Evolutionary conservation across 306 rosid genomes (phyloP).

Genomic region (Adenanthera pavonina): DNA sequence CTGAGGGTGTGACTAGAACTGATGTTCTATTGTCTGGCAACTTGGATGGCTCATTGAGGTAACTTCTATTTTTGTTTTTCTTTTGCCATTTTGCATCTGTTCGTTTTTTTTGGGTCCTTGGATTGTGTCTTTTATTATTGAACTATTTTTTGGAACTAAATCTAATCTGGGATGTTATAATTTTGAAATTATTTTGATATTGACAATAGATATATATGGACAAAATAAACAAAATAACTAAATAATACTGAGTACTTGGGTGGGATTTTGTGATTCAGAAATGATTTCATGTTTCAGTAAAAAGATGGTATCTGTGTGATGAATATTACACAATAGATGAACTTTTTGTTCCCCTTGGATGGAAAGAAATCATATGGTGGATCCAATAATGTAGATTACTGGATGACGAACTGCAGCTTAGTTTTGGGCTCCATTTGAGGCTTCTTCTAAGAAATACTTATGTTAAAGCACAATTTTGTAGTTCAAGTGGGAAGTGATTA

Average conservation of each 20-base stretch:
- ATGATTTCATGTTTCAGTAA: neutral
- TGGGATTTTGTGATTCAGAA: constrained; percentile 18
- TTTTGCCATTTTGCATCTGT: constrained; percentile 16
- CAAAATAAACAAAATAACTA: neutral
- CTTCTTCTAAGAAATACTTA: neutral
- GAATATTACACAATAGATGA: neutral
- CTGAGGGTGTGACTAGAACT: constrained; percentile 59
- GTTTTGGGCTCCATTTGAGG: constrained; percentile 9
- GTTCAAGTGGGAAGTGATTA: neutral
- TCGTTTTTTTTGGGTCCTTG: neutral
- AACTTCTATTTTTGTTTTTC: constrained; percentile 26
- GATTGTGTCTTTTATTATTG: constrained; percentile 18
- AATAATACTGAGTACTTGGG: neutral
- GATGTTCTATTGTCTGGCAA: constrained; percentile 69
- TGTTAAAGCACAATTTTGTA: neutral
- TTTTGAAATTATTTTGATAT: constrained; percentile 16
- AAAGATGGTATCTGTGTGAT: neutral
- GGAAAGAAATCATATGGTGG: constrained; percentile 2
- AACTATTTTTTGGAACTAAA: constrained; percentile 12
- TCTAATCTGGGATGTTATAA: neutral
- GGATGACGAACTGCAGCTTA: constrained; percentile 16
- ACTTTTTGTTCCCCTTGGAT: neutral
- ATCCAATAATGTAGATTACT: neutral
- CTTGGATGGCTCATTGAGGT: constrained; percentile 69
- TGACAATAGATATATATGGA: neutral